Evolutionary conservation across 176 grass and related monocot genomes (phyloP).

Genomic region (Themeda triandra): DNA sequence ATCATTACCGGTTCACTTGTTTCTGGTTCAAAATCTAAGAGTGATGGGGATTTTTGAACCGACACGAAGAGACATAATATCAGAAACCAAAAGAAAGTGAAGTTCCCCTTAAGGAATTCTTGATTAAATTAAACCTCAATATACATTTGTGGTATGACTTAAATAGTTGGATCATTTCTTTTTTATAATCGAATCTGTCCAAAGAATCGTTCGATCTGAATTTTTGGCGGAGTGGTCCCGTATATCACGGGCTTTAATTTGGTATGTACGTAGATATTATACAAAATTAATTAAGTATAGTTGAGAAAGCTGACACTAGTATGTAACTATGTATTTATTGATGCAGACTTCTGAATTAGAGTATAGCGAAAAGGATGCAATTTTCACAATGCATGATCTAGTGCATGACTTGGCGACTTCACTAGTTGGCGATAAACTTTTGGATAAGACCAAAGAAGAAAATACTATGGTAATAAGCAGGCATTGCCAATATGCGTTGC

Average conservation of each 20-base stretch:
- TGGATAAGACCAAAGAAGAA: not conserved
- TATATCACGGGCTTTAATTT: not conserved
- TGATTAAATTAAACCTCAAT: too few species aligned
- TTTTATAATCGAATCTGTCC: too few species aligned
- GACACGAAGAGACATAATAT: too few species aligned
- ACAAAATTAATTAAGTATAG: not conserved
- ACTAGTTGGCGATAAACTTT: not conserved
- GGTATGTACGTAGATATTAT: not conserved
- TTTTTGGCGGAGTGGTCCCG: too few species aligned
- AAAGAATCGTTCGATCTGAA: too few species aligned
- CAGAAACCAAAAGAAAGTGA: too few species aligned
- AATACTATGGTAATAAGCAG: not conserved
- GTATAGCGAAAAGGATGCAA: not conserved
- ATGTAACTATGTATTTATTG: not conserved
- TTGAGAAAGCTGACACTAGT: not conserved
- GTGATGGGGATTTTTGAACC: too few species aligned
- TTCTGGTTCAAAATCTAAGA: too few species aligned
- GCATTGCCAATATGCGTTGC: not conserved
- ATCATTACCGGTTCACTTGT: too few species aligned
- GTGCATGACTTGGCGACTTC: constrained; percentile 26
- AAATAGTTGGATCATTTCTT: too few species aligned
- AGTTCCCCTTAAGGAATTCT: too few species aligned
- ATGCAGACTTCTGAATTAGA: not conserved
- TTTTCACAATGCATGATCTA: constrained; percentile 34
- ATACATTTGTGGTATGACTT: too few species aligned